Base-by-base conservation (phyloP, 257 asterid species). In the Mentha longifolia region DNA sequence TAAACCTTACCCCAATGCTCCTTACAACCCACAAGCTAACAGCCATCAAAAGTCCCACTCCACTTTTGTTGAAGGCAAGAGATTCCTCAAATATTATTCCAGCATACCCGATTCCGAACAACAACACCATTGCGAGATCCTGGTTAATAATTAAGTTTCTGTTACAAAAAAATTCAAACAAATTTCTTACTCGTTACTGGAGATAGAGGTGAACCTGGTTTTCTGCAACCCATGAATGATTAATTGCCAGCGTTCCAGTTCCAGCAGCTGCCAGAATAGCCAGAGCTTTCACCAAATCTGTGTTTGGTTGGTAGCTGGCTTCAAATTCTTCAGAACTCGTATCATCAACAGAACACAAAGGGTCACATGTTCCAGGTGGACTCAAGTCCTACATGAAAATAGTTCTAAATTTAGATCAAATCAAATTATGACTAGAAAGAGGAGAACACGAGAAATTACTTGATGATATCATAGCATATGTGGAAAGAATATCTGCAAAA, bases 61-160 rank as follows among this genome's bases (percentile, higher is more conserved):
- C 99, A 76, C 98, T 94, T 88, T 94, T 94, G 71, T 94, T 94
- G 89, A 94, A 91, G 16, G 99, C 96, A 47, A 91, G 97, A 63
- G 98, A 89, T 71, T 94, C 99, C 75, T 94, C 99, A 69, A 94
- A 94, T 85, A 94, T 85, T 60, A 94, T 91, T 46, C 99, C 98
- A 77, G 90, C 91, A 81, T 94, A 94, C 35, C 99, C 99, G 47
- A 94, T 70, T 67, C 87, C 99, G 80, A 94, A 94, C 52, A 94
- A 68, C 80, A 88, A 72, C 63, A 86, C 89, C 99, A 94, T 92
- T 17, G 99, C 97, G 76, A 87, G 82, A 84, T 91, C 98, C 99
- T 94, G 85, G 76, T 77, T 77, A 81, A 69, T 59, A 76, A 73
- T 37, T 46, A 56, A 68, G 30, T 59, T 45, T 30, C 70, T 6